Base-by-base conservation (phyloP, 169 alveolate genomes). In the Eimeria maxima region DNA sequence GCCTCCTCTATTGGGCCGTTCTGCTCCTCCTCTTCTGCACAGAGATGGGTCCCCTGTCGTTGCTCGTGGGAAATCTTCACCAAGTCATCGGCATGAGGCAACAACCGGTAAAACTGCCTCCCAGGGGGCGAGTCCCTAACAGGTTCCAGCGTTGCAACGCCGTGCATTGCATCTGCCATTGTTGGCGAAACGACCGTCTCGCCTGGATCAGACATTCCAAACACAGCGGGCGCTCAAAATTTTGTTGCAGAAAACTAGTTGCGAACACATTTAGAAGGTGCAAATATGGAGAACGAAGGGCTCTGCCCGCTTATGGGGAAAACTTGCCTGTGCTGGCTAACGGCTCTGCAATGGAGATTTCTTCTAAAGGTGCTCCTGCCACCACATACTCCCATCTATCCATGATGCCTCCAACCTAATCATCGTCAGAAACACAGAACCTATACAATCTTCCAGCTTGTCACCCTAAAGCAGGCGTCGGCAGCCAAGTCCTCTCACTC, bases 351-450 rank as follows among this genome's bases (percentile, higher is more conserved):
- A 97, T 95, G 38, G 98, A 95, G 42, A 97, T 97, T 74, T 97
- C 97, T 57, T 96, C 97, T 11, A 97, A 74, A 8, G 98, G 98
- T 5, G 97, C 96, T n/a, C 98, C 98, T 13, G 98, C 98, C 47
- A 97, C 98, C 63, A 97, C 98, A 47, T 96, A 97, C 95, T 97
- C 98, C 97, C 97, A 96, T 50, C 97, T 84, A 71, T 96, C 97
- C 96, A 96, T 84, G 53, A 88, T 94, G 45, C 97, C 97, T 27
- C 97, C 97, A 50, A 96, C 97, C 97, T 96, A 67, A 67, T 16
- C 69, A 53, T 44, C n/a, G 29, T 24, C 88, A 44, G 10, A 47
- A 38, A 18, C 81, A 53, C 83, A 33, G 18, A 38, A 73, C 83
- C 16, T 33, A 38, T 38, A 73, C 10, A 38, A 4, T 18, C 38